Percentiles rank a stretch among this genome's conserved stretches.
phyloP scores from a whole-genome alignment of 1,139 yeast species.

The Arxiozyma heterogenica region DNA sequence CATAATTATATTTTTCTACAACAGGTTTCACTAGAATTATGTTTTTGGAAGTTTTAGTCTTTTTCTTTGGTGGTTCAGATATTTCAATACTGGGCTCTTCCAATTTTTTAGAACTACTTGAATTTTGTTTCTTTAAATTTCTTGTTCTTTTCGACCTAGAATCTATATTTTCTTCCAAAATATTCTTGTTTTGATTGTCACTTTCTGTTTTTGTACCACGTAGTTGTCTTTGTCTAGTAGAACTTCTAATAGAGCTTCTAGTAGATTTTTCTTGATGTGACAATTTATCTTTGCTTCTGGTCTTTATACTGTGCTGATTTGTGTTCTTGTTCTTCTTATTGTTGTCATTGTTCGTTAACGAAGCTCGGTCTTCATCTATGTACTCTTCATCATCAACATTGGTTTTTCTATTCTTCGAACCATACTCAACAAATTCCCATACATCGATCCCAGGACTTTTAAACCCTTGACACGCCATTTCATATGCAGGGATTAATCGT shows the following conservation, averaged over 20 bases:
- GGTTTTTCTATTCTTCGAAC: conserved; percentile 23
- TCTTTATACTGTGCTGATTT: background rate
- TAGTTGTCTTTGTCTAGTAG: conserved; percentile 9
- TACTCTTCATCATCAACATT: conserved; percentile 20
- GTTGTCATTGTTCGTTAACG: conserved; percentile 6
- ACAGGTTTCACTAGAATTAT: conserved; percentile 8
- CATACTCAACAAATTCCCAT: conserved; percentile 30
- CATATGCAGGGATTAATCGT: conserved; percentile 27
- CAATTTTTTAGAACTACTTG: background rate
- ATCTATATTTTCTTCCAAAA: conserved; percentile 1
- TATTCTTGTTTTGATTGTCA: conserved; percentile 5
- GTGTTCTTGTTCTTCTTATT: background rate
- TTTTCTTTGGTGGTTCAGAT: conserved; percentile 3
- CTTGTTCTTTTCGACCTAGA: background rate
- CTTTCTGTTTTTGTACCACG: conserved; percentile 7
- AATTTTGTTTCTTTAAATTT: background rate
- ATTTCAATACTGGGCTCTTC: background rate
- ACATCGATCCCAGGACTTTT: conserved; percentile 21
- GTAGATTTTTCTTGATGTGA: conserved; percentile 9
- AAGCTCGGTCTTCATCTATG: conserved; percentile 14
- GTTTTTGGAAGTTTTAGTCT: background rate
- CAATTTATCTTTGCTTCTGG: conserved; percentile 5
- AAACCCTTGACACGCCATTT: conserved; percentile 22
- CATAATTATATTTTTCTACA: conserved; percentile 20
- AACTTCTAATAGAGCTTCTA: conserved; percentile 15